Conservation (phyloP, 2,329 filamentous ascomycete species). For the Endoconidiophora laricicola region DNA sequence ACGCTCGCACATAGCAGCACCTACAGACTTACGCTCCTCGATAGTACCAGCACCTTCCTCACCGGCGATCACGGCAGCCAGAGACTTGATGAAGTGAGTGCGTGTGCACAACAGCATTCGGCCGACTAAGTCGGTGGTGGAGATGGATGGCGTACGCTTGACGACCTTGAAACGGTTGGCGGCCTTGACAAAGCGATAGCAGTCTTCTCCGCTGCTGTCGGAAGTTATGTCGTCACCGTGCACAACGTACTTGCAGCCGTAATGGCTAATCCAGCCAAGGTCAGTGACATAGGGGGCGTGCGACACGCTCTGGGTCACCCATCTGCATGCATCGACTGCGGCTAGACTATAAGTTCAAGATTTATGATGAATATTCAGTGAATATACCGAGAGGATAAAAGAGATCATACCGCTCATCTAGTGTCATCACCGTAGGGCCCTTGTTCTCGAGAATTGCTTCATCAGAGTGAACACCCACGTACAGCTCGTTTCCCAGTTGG, state of each 20-base stretch:
- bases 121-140: conserved; percentile 93
- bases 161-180: conserved; percentile 92
- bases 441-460: conserved; percentile 94
- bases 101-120: conserved; percentile 95
- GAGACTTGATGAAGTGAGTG: conserved; percentile 76
- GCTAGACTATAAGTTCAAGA: conserved; percentile 41
- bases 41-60: conserved; percentile 54
- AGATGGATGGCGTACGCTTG: conserved; percentile 89
- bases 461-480: conserved; percentile 88
- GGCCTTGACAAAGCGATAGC: conserved; percentile 93
- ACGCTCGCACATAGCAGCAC: conserved; percentile 54
- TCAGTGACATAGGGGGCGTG: conserved; percentile 89
- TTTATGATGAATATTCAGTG: conserved; percentile 7
- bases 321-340: conserved; percentile 87
- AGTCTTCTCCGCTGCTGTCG: conserved; percentile 83
- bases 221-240: conserved; percentile 97
- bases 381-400: not conserved
- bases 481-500: conserved; percentile 72
- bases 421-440: conserved; percentile 90
- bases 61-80: conserved; percentile 51
- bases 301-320: conserved; percentile 72
- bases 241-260: conserved; percentile 87
- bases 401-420: conserved; percentile 55
- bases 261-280: conserved; percentile 85
- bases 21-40: conserved; percentile 48